Base-by-base conservation (phyloP, 805 yeast species). In the Candida dendrica region DNA sequence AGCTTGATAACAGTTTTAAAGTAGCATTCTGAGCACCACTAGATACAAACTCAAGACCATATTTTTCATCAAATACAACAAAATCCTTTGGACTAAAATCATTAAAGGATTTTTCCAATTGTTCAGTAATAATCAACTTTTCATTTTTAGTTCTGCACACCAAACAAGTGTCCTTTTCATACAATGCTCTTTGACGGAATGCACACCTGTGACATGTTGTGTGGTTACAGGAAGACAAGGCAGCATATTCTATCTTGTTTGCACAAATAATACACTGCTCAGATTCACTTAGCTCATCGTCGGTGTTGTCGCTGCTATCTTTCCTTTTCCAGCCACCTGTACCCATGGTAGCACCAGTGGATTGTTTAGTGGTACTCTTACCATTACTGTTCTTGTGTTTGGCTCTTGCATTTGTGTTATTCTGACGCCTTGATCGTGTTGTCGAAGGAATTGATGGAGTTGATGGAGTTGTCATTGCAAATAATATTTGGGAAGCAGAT, bases 211-310 rank as follows among this genome's bases (percentile, higher is more conserved):
- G 86, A 61, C 99, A 93, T 0, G 89, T 79, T 29, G 69, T 73
- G 58, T 93, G 98, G 52, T 81, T 79, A 62, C 99, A 93, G 0
- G 88, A 85, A 2, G 93, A 75, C 9, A 84, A 55, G 0, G 95
- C 87, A 3, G 80, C 78, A 50, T 71, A 74, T n/a, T 52, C 49
- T 22, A 88, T 69, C 26, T 66, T 66, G 37, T 85, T 83, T 0
- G 97, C 93, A 66, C 99, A 93, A 43, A 93, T 85, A 18, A 89
- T 64, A 70, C 97, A 90, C 27, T 63, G 55, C 11, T 72, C 72
- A 8, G 52, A 61, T n/a, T 64, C 72, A 32, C 65, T 68, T 15
- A 60, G 61, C 14, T 58, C 63, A 6, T 59, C 64, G 8, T 54
- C 64, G 14, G 42, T 54, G 3, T 42, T 46, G n/a, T 34, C 43